These are phyloP conservation scores for Termitomyces sp. DNA, from an alignment of 768 basidiomycete species.

Conservation along the genomic window DNA sequence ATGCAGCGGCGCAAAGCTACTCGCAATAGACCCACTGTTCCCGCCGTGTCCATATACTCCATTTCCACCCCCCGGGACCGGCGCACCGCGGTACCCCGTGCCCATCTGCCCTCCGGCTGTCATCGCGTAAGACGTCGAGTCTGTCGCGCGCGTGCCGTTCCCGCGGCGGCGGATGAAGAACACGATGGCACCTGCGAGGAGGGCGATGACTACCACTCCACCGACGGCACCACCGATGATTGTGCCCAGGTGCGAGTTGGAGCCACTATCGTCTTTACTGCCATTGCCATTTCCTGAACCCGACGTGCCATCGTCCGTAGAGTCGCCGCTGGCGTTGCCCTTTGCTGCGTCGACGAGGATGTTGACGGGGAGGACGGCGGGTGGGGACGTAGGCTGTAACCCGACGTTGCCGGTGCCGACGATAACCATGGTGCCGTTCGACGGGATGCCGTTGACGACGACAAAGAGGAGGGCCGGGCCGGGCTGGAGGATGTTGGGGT, in stretches of 20 bases:
- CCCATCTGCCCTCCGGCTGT: constrained; percentile 23
- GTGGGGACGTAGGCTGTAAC: constrained; percentile 49
- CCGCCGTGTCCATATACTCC: constrained; percentile 18
- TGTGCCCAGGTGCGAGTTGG: not conserved
- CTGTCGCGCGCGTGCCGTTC: not conserved
- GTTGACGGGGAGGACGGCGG: constrained; percentile 44
- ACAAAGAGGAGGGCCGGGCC: constrained; percentile 85
- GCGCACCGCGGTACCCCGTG: constrained; percentile 14
- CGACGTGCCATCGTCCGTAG: not conserved
- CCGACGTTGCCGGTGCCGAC: constrained; percentile 80
- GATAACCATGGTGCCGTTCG: constrained; percentile 70
- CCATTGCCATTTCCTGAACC: not conserved
- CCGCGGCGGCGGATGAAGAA: constrained; percentile 38
- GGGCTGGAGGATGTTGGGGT: constrained; percentile 82
- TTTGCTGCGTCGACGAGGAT: constrained; percentile 26
- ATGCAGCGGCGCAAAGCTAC: constrained; percentile 65
- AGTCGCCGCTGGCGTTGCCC: not conserved
- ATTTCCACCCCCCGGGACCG: constrained; percentile 16
- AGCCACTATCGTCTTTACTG: not conserved
- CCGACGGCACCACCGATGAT: constrained; percentile 7
- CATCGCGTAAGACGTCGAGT: constrained; percentile 11
- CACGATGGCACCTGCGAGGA: not conserved
- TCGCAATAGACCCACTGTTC: constrained; percentile 44
- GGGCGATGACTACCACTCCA: not conserved
- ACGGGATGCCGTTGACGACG: constrained; percentile 80